These are phyloP conservation scores for Leishmania gerbilli DNA, from an alignment of 208 protist genomes.

Conservation along the genomic window DNA sequence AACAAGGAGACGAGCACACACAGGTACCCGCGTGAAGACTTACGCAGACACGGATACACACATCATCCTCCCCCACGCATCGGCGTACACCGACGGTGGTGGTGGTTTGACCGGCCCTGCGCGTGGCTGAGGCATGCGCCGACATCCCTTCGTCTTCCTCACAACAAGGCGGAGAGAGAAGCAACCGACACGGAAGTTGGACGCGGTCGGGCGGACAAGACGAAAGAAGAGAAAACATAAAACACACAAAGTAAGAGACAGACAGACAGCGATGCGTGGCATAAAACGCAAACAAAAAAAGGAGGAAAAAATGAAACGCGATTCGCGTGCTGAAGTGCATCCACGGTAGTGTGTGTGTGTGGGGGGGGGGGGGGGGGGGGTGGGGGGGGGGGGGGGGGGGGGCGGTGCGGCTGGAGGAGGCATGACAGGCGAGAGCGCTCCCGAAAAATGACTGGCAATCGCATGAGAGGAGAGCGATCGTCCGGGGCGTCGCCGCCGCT, in stretches of 20 bases:
- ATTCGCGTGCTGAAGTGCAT: background rate
- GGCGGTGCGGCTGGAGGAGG: background rate
- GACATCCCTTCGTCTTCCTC: background rate
- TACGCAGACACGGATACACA: conserved; percentile 1
- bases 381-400: too few relatives aligned
- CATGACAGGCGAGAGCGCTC: background rate
- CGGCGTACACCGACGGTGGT: background rate
- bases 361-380: too few relatives aligned
- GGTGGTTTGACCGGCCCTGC: background rate
- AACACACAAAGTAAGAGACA: background rate
- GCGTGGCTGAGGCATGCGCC: background rate
- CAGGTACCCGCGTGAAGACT: background rate
- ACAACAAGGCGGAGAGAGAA: background rate
- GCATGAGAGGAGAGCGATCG: background rate
- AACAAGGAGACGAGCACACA: background rate
- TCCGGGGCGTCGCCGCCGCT: background rate
- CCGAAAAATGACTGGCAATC: background rate
- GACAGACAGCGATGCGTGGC: background rate
- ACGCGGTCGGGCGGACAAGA: background rate
- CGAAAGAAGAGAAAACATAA: background rate
- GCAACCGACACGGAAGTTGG: background rate
- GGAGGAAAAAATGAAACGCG: background rate
- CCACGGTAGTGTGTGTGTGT: background rate
- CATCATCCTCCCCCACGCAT: background rate
- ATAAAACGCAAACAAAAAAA: background rate